Base-by-base conservation (phyloP, 2,329 filamentous ascomycete species). In the Botryosphaeria dothidea region DNA sequence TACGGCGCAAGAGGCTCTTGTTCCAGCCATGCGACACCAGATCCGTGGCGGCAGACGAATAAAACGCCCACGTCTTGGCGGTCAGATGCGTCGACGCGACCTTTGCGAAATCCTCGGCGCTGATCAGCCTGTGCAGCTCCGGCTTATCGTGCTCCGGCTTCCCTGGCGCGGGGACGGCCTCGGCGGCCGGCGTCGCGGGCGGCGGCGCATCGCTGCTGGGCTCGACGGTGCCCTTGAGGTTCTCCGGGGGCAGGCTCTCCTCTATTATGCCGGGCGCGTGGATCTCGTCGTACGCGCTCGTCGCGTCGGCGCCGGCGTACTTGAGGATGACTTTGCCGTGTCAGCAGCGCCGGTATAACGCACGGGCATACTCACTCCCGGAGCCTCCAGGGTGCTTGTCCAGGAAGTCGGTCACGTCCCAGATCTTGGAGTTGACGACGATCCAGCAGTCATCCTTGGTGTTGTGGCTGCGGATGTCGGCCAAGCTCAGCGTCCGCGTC, bases 391-490 rank as follows among this genome's bases (percentile, higher is more conserved):
- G 86, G 73, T 89, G 87, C 57, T 86, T 79, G 7, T 82, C 81
- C 4, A 86, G 78, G 71, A 92, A 91, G 15, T 84, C 81, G 3
- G 86, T 88, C 34, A 92, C 77, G 73, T 92, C 86, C 78, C 88
- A 91, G 4, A 91, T 87, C 68, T 86, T 84, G 38, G 84, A 84
- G 71, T 91, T 85, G 8, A 92, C 82, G 5, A 90, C 87, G 57
- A 91, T 85, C 90, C 90, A 92, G 69, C 79, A 81, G 7, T 72
- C 72, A 9, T 74, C 72, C 54, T 72, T 75, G 58, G 56, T 74
- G 45, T 68, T 71, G 66, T 77, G 75, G 63, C 73, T 73, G 34
- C 71, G 73, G 58, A 77, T 71, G 41, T 77, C 75, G 41, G 73
- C 73, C 2, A 70, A 27, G 19, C 64, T 58, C 6, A 67, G 31